These are phyloP conservation scores for Liriodendron chinense DNA, from an alignment of 164 flowering plant genomes.

Conservation along the genomic window DNA sequence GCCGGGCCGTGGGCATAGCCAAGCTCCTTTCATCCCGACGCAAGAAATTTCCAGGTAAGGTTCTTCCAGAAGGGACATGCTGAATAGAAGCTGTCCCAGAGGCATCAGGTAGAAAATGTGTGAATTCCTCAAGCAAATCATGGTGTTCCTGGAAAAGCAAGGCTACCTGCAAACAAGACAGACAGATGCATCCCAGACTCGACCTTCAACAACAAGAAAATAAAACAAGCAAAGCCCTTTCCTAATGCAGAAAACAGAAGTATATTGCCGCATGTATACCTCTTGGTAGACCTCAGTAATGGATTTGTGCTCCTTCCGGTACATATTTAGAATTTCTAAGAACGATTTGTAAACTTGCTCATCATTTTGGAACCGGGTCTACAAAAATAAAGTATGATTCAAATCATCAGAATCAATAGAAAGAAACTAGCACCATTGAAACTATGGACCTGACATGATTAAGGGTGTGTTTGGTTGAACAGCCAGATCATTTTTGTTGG, in stretches of 20 bases:
- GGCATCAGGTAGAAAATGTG: slow-evolving; percentile 61
- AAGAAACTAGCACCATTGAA: not conserved
- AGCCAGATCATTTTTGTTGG: not conserved
- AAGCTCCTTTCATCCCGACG: slow-evolving; percentile 49
- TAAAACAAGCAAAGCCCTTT: not conserved
- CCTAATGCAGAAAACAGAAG: not conserved
- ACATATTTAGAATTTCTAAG: slow-evolving; percentile 82
- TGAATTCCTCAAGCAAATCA: slow-evolving; percentile 66
- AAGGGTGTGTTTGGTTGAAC: not conserved
- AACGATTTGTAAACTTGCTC: slow-evolving; percentile 82
- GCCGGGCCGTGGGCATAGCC: slow-evolving; percentile 42
- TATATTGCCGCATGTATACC: slow-evolving; percentile 32
- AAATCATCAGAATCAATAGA: not conserved
- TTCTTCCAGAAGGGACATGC: slow-evolving; percentile 38
- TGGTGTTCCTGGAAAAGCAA: slow-evolving; percentile 54
- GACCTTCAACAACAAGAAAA: not conserved
- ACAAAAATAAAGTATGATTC: slow-evolving; percentile 19
- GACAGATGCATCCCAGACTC: not conserved
- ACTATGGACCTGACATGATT: not conserved
- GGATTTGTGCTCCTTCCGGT: slow-evolving; percentile 71
- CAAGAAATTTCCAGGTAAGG: slow-evolving; percentile 28
- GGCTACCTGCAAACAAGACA: slow-evolving; percentile 44
- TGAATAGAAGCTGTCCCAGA: slow-evolving; percentile 38
- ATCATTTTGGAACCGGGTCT: slow-evolving; percentile 83
- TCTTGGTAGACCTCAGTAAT: slow-evolving; percentile 72